These are phyloP conservation scores for Xylariaceae sp. DNA, from an alignment of 2,329 filamentous ascomycete species.

Conservation along the genomic window DNA sequence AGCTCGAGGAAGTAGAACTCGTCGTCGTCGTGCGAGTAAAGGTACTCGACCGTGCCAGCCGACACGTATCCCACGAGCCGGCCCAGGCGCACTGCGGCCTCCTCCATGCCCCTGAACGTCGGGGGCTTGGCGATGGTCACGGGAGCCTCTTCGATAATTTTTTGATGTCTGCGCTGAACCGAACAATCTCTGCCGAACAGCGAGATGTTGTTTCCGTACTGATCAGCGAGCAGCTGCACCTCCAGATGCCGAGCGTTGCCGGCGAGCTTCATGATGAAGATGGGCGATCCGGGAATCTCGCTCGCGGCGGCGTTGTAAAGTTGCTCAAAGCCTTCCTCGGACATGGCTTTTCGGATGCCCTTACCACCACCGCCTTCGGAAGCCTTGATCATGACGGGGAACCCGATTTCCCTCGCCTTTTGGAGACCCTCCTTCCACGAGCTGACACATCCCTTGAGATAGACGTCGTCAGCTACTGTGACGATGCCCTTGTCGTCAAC, in stretches of 20 bases:
- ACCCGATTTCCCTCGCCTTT: slow-evolving; percentile 85
- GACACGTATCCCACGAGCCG: slow-evolving; percentile 96
- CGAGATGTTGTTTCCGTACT: slow-evolving; percentile 99
- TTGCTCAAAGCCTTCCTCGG: slow-evolving; percentile 75
- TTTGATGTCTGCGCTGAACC: slow-evolving; percentile 96
- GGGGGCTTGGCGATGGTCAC: slow-evolving; percentile 87
- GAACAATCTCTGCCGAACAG: slow-evolving; percentile 98
- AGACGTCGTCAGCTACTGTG: slow-evolving; percentile 79
- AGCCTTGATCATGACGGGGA: slow-evolving; percentile 99
- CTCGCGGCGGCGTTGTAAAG: slow-evolving; percentile 94
- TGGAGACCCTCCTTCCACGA: slow-evolving; percentile 84
- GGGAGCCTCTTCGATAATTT: slow-evolving; percentile 98
- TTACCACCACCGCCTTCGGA: slow-evolving; percentile 98
- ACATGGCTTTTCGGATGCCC: slow-evolving; percentile 92
- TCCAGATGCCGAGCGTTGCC: slow-evolving; percentile 95
- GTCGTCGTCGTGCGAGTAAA: slow-evolving; percentile 96
- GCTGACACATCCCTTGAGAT: slow-evolving; percentile 84
- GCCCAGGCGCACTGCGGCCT: slow-evolving; percentile 89
- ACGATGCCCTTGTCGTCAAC: slow-evolving; percentile 82
- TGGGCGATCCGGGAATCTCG: slow-evolving; percentile 96
- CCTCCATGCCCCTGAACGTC: slow-evolving; percentile 95
- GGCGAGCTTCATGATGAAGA: slow-evolving; percentile 99
- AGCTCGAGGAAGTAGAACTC: slow-evolving; percentile 99
- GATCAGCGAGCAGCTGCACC: slow-evolving; percentile 93
- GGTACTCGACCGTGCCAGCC: slow-evolving; percentile 96